Base-by-base conservation (phyloP, 257 asterid species). In the Thymus quinquecostatus region DNA sequence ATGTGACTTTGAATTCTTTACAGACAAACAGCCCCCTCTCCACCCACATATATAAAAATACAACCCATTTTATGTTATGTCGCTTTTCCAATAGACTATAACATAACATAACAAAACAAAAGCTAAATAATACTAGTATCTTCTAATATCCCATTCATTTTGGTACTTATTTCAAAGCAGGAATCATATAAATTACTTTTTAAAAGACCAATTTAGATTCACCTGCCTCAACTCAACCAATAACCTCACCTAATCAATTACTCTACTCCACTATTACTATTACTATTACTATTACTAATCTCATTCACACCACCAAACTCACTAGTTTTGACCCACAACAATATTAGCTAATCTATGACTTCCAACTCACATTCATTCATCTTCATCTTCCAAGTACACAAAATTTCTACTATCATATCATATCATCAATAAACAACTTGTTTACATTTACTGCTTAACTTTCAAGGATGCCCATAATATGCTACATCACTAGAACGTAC, bases 361-460 rank as follows among this genome's bases (percentile, higher is more conserved):
- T 21, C 21, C 21, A 21, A 21, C 21, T 21, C 49, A 66, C 62
- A 79, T 74, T 75, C 48, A 75, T 75, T 72, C 73, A 47, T 60
- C 38, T 4, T 50, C 14, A 41, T 43, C 64, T 67, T 63, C 54
- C 62, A 53, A 55, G 50, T 70, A 57, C 13, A 68, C 66, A 29
- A 75, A 78, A 66, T 50, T 73, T 75, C 45, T 72, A 79, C 77
- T 80, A 75, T 21, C 21, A 21, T 21, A 21, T 21, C 21, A 21
- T 21, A 21, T 21, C 21, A 21, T 80, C 77, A 77, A 82, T 55
- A 66, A 73, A 77, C 75, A 70, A 70, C 71, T 77, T 76, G 30
- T 70, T 59, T 80, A 77, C 82, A 74, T 73, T 82, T 81, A 84
- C 77, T 80, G 66, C 78, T 78, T 72, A 73, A 62, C 38, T 75